These are phyloP conservation scores for Mortierella hygrophila DNA, from an alignment of 192 early-diverging fungal species.

Conservation along the genomic window DNA sequence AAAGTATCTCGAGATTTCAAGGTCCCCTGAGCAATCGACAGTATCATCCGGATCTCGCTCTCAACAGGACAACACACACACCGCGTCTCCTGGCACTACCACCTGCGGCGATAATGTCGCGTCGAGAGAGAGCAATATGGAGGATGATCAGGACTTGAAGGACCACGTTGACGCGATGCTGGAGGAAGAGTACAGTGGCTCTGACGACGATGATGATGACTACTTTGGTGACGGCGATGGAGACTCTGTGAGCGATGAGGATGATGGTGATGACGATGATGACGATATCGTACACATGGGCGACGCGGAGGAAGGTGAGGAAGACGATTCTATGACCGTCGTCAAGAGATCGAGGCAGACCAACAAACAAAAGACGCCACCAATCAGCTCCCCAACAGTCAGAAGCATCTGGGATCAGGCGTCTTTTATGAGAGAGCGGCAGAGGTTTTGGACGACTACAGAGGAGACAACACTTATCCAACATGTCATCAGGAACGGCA, in stretches of 20 bases:
- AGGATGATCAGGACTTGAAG: neutral
- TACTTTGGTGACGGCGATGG: neutral
- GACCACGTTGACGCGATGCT: neutral
- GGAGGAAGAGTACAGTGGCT: neutral
- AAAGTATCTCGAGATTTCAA: slow-evolving; percentile 26
- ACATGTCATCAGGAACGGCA: slow-evolving; percentile 45
- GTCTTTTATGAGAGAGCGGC: neutral
- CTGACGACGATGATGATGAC: neutral
- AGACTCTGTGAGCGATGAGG: neutral
- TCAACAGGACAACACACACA: neutral
- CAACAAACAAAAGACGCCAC: neutral
- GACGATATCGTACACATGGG: slow-evolving; percentile 17
- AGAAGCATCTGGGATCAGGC: slow-evolving; percentile 23
- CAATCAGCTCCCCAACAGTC: neutral
- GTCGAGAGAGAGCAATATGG: neutral
- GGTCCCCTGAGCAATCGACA: neutral
- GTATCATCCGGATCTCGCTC: neutral
- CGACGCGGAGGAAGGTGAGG: neutral
- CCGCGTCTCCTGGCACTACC: neutral
- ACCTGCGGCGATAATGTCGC: neutral
- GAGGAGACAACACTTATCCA: slow-evolving; percentile 43
- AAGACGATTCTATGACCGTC: slow-evolving; percentile 9
- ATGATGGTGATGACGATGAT: neutral
- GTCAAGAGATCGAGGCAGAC: slow-evolving; percentile 13
- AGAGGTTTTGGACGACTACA: slow-evolving; percentile 15